phyloP scores from a whole-genome alignment of 2,329 filamentous ascomycete species.

The Amylocarpus encephaloides region DNA sequence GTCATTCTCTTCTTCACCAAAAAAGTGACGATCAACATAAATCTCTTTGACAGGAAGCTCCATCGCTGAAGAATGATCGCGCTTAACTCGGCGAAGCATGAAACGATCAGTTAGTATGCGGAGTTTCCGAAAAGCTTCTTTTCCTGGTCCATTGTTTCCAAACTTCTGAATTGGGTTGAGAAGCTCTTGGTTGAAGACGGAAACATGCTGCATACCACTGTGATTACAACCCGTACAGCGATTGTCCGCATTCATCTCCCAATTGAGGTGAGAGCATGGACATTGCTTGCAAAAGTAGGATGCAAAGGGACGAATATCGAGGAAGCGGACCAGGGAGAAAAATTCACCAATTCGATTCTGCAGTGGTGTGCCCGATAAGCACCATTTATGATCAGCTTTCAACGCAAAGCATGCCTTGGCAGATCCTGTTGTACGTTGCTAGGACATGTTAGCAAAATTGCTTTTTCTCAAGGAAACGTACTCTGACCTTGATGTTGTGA shows the following conservation, averaged over 20 bases:
- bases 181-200: conserved; percentile 90
- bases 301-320: conserved; percentile 82
- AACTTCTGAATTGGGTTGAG: conserved; percentile 71
- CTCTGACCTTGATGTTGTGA: conserved; percentile 77
- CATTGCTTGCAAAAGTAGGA: conserved; percentile 93
- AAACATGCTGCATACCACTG: conserved; percentile 50
- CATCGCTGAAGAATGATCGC: conserved; percentile 89
- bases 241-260: conserved; percentile 68
- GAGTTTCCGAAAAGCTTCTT: conserved; percentile 70
- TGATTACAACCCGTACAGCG: conserved; percentile 66
- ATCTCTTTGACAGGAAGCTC: conserved; percentile 94
- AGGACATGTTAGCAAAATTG: conserved; percentile 18
- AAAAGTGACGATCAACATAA: conserved; percentile 88
- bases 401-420: conserved; percentile 93
- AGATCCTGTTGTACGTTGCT: conserved; percentile 79
- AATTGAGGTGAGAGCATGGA: conserved; percentile 73
- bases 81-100: conserved; percentile 93
- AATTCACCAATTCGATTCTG: conserved; percentile 98
- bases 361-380: conserved; percentile 86
- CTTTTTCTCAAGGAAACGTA: not conserved
- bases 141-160: conserved; percentile 56
- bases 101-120: conserved; percentile 85
- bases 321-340: conserved; percentile 87
- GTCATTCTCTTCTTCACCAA: conserved; percentile 92
- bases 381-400: conserved; percentile 87